A percentile compares a stretch with the other conserved stretches of the same genome.
These are phyloP conservation scores for Aspergillus niger DNA, from an alignment of 2,329 filamentous ascomycete genomes.

Conservation along the genomic window DNA sequence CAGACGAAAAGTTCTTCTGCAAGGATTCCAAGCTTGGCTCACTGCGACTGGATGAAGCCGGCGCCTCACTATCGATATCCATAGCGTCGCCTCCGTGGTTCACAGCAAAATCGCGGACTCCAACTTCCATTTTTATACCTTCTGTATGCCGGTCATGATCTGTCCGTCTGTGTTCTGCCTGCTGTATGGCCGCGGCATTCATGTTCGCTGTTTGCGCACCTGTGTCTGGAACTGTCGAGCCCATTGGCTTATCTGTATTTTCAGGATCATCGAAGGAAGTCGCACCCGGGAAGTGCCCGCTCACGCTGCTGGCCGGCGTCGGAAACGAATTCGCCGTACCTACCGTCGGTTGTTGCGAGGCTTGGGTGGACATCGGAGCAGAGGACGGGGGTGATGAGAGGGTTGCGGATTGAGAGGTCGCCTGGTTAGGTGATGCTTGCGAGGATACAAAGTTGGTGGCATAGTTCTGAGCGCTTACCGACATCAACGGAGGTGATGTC, in stretches of 20 bases:
- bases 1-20: slow-evolving; percentile 49
- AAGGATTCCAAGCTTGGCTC: slow-evolving; percentile 45
- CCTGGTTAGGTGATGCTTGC: slow-evolving; percentile 49
- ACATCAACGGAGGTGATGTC: slow-evolving; percentile 53
- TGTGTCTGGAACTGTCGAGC: slow-evolving; percentile 25
- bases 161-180: slow-evolving; percentile 35
- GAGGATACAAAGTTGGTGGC: slow-evolving; percentile 48
- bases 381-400: slow-evolving; percentile 46
- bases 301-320: slow-evolving; percentile 50
- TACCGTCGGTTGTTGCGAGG: slow-evolving; percentile 44
- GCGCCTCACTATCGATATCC: slow-evolving; percentile 40
- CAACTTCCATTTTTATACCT: slow-evolving; percentile 19
- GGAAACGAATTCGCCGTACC: slow-evolving; percentile 47
- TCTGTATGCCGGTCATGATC: slow-evolving; percentile 38
- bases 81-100: slow-evolving; percentile 35
- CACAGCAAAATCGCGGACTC: slow-evolving; percentile 25
- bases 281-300: slow-evolving; percentile 35
- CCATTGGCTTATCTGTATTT: slow-evolving; percentile 34
- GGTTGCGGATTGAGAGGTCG: slow-evolving; percentile 43
- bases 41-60: slow-evolving; percentile 23
- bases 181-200: slow-evolving; percentile 21
- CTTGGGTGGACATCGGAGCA: slow-evolving; percentile 46
- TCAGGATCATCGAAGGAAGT: slow-evolving; percentile 39
- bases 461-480: slow-evolving; percentile 52
- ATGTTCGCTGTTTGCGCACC: slow-evolving; percentile 17